Percentiles rank a stretch among this genome's conserved stretches.
Evolutionary conservation across 202 grass and related monocot genomes (phyloP).

Genomic region (Schoenoplectus triqueter): DNA sequence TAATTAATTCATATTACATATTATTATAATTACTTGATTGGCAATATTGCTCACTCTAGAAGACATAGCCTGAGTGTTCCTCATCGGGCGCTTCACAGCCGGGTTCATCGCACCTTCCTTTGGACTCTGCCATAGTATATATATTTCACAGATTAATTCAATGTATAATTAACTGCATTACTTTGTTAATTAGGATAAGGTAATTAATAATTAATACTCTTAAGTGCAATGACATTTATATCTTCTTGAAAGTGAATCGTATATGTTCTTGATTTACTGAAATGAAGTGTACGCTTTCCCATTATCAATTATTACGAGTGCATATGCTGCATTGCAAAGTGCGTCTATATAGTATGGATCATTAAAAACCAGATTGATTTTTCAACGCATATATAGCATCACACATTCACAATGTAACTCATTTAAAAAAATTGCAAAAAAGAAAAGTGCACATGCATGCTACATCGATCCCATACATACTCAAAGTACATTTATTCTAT

Average conservation of each 20-base stretch:
- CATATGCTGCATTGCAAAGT: slow-evolving; percentile 1
- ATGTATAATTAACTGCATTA: slow-evolving; percentile 1
- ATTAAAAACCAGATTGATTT: neutral
- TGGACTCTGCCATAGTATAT: slow-evolving; percentile 25
- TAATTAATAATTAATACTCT: too few relatives aligned
- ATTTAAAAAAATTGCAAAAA: slow-evolving; percentile 1
- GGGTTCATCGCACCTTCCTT: neutral
- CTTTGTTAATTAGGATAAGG: too few relatives aligned
- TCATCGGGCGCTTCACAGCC: neutral
- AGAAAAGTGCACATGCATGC: neutral
- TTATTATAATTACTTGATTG: slow-evolving; percentile 33
- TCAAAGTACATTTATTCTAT: slow-evolving; percentile 32
- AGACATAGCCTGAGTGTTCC: slow-evolving; percentile 25
- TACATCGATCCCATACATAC: neutral
- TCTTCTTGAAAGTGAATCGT: slow-evolving; percentile 23
- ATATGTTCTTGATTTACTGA: too few relatives aligned
- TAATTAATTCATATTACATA: neutral
- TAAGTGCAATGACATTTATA: neutral
- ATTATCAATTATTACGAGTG: neutral
- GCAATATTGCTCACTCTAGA: slow-evolving; percentile 38
- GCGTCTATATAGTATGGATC: neutral
- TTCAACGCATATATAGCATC: neutral
- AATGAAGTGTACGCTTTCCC: neutral
- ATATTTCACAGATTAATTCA: slow-evolving; percentile 8
- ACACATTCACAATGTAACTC: neutral